Evolutionary conservation across 169 alveolate species (phyloP), one percentile per base, ranked within the genome.

Genomic region (Eimeria tenella): DNA sequence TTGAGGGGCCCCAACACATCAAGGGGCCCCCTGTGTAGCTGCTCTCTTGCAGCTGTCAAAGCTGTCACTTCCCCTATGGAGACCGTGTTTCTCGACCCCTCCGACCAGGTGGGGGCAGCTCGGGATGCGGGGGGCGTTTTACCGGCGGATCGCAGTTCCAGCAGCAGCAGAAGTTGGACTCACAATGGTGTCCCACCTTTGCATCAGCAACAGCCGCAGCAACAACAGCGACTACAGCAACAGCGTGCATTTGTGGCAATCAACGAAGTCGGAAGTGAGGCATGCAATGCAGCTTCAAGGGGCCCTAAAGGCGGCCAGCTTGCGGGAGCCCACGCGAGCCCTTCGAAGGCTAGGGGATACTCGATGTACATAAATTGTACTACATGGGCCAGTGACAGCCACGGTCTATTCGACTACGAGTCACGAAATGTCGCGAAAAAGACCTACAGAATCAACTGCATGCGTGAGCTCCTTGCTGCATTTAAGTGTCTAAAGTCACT

Each of bases 361-460:
- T 11, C 70, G n/a, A n/a, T 93, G 86, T 31, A 62, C 15, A 31
- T 93, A 3, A 50, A 25, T 13, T 62, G 86, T 25, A 10, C 68
- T 11, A 98, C 99, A 25, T 98, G 99, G 99, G 95, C 97, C 19
- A 96, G 99, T 79, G 99, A 98, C 96, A 96, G 98, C 82, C 99
- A 98, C 91, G 99, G 98, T 88, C 97, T 98, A 68, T 98, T 98
- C 95, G 99, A 98, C 96, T 98, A 98, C 93, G 99, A 98, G 94
- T 96, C 98, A 11, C 96, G 96, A 58, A 98, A 98, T 84, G 96
- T 97, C 65, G 89, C 84, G 70, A 96, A 96, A 90, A 96, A 95
- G 94, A 95, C 95, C 68, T 95, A 95, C 83, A 95, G 95, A 86
- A 93, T 97, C 56, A 81, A 79, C 53, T 86, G 96, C 90, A 68